These are phyloP conservation scores for Pseudogymnoascus verrucosus DNA, from an alignment of 2,329 filamentous ascomycete species.

Conservation along the genomic window DNA sequence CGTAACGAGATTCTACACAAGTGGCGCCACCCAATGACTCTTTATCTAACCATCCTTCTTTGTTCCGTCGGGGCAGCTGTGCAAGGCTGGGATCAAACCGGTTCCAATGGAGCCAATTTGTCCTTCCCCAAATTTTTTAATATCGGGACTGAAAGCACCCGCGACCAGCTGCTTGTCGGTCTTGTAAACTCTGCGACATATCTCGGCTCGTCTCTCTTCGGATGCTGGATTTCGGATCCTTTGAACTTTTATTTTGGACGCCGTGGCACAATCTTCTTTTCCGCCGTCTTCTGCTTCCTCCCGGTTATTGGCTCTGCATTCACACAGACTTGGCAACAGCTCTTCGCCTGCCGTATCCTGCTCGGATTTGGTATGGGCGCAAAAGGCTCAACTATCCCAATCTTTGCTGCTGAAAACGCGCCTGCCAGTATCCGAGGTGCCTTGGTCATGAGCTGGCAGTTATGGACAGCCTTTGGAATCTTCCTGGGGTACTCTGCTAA, in stretches of 20 bases:
- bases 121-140: conserved; percentile 38
- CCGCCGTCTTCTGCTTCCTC: conserved; percentile 53
- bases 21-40: conserved; percentile 53
- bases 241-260: conserved; percentile 51
- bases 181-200: conserved; percentile 45
- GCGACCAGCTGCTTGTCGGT: conserved; percentile 49
- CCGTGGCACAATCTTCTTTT: conserved; percentile 56
- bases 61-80: conserved; percentile 66
- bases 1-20: conserved; percentile 57
- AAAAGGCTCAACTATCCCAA: conserved; percentile 42
- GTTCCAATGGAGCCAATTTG: conserved; percentile 41
- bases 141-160: conserved; percentile 32
- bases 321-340: conserved; percentile 50
- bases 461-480: conserved; percentile 53
- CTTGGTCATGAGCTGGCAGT: conserved; percentile 45
- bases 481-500: conserved; percentile 61
- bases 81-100: conserved; percentile 40
- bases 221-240: conserved; percentile 54
- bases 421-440: conserved; percentile 46
- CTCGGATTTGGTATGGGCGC: conserved; percentile 55
- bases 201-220: conserved; percentile 43
- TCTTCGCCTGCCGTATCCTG: conserved; percentile 48
- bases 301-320: conserved; percentile 53
- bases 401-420: conserved; percentile 48
- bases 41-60: conserved; percentile 59